Conservation (phyloP, 257 asterid genomes). For the Thymus mandschuricus region DNA sequence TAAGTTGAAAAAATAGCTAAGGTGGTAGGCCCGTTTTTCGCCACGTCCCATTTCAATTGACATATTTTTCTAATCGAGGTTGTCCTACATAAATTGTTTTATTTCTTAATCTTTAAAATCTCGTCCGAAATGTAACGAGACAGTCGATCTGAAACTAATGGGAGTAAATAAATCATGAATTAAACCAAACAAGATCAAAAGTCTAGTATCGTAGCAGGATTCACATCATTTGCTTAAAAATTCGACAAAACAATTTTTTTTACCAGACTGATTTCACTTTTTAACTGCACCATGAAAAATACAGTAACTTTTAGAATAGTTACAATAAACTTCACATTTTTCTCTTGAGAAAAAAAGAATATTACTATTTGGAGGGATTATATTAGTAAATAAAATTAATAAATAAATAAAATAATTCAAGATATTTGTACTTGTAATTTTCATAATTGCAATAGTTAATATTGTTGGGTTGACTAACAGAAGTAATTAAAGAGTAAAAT, state of each 20-base stretch:
- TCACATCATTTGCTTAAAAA: conserved; percentile 6
- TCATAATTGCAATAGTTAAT: background rate
- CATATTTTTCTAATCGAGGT: too few relatives aligned
- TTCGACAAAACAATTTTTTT: background rate
- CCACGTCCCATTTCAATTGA: too few relatives aligned
- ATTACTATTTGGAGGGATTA: background rate
- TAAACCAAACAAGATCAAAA: background rate
- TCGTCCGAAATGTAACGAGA: too few relatives aligned
- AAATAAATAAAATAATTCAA: too few relatives aligned
- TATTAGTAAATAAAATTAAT: too few relatives aligned
- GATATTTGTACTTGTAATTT: background rate
- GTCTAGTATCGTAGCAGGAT: background rate
- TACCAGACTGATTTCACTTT: conserved; percentile 18
- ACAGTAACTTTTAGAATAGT: conserved; percentile 1
- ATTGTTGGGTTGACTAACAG: background rate
- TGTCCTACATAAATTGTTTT: too few relatives aligned
- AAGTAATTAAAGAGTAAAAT: background rate
- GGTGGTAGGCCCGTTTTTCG: background rate
- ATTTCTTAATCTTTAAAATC: too few relatives aligned
- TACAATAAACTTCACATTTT: conserved; percentile 22
- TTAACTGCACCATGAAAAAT: conserved; percentile 10
- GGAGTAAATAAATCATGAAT: background rate
- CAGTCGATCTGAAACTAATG: too few relatives aligned
- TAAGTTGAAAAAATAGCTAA: background rate
- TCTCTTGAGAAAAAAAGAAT: background rate